Evolutionary conservation across 768 basidiomycete genomes (phyloP).

Genomic region (Podaxis rugospora): DNA sequence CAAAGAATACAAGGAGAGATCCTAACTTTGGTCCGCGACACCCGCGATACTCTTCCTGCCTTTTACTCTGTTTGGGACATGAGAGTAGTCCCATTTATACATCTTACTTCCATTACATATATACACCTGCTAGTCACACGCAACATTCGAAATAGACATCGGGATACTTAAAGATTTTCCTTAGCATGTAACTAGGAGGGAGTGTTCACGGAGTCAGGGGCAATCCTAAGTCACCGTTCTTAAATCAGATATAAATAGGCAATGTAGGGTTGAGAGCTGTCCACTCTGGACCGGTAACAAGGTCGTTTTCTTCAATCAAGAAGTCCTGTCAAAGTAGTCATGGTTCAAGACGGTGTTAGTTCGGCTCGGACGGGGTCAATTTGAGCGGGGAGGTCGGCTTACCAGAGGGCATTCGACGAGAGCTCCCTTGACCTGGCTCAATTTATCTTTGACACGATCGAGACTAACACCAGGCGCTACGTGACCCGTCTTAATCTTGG

Average conservation of each 20-base stretch:
- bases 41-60: background rate
- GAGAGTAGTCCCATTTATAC: background rate
- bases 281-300: constrained; percentile 72
- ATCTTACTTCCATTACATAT: background rate
- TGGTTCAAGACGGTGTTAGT: constrained; percentile 10
- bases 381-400: background rate
- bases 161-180: background rate
- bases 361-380: background rate
- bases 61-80: background rate
- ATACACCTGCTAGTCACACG: background rate
- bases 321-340: constrained; percentile 54
- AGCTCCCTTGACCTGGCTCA: constrained; percentile 63
- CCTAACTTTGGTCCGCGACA: constrained; percentile 14
- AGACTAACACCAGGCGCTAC: constrained; percentile 67
- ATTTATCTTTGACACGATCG: constrained; percentile 68
- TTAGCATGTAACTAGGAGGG: background rate
- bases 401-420: constrained; percentile 78
- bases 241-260: constrained; percentile 67
- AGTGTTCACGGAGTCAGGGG: background rate
- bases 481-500: constrained; percentile 78
- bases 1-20: constrained; percentile 53
- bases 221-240: background rate
- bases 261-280: constrained; percentile 68
- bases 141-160: background rate
- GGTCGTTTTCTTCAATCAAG: constrained; percentile 73